Evolutionary conservation across 805 yeast species (phyloP).

Genomic region (Suhomyces emberorum): DNA sequence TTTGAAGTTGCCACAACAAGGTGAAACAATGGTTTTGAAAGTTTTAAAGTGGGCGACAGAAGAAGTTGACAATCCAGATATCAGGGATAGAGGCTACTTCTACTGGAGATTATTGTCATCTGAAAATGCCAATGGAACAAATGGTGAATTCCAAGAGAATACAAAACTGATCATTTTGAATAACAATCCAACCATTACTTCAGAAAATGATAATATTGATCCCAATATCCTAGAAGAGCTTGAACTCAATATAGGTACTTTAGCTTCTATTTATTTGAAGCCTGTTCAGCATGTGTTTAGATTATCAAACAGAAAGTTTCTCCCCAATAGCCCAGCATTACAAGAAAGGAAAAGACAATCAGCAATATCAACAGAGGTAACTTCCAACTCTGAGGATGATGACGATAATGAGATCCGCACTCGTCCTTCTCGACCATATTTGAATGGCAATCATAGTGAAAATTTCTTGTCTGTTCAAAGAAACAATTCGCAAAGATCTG

Average conservation of each 20-base stretch:
- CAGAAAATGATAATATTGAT: conserved; percentile 68
- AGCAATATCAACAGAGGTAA: neutral
- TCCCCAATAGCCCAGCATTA: conserved; percentile 48
- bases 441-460: neutral
- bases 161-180: conserved; percentile 55
- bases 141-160: conserved; percentile 37
- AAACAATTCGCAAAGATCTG: conserved; percentile 3
- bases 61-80: conserved; percentile 74
- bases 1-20: conserved; percentile 50
- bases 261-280: conserved; percentile 80
- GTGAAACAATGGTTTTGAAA: conserved; percentile 55
- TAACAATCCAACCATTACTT: conserved; percentile 58
- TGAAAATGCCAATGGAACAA: conserved; percentile 32
- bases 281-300: conserved; percentile 83
- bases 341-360: conserved; percentile 18
- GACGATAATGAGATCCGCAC: neutral
- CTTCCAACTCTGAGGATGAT: conserved; percentile 5
- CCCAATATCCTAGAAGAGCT: conserved; percentile 72
- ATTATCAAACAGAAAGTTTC: conserved; percentile 47
- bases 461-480: conserved; percentile 4
- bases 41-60: conserved; percentile 70
- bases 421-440: neutral
- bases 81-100: conserved; percentile 79
- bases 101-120: conserved; percentile 77
- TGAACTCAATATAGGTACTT: conserved; percentile 74